These are phyloP conservation scores for Theobroma grandiflorum DNA, from an alignment of 441 rosid genomes.

Conservation along the genomic window DNA sequence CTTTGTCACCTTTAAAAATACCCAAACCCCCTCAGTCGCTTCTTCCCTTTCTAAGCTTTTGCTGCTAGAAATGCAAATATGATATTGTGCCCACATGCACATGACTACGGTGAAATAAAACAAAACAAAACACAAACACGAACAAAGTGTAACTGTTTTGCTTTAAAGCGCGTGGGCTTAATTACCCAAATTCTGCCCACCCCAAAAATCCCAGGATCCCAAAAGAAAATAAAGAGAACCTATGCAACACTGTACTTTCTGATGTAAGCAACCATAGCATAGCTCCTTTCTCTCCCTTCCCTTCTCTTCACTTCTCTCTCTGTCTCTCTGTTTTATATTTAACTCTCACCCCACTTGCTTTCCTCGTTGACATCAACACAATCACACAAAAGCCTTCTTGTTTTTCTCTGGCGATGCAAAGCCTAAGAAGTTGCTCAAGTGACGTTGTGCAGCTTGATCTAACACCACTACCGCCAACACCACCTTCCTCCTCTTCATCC, in stretches of 20 bases:
- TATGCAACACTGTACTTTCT: conserved; percentile 46
- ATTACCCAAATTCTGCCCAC: conserved; percentile 30
- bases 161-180: conserved; percentile 35
- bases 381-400: not conserved
- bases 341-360: conserved; percentile 31
- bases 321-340: conserved; percentile 29
- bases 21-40: conserved; percentile 1
- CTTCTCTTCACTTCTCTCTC: not conserved
- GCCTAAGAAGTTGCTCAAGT: conserved; percentile 55
- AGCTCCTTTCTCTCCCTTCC: conserved; percentile 11
- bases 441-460: conserved; percentile 57
- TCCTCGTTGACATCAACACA: conserved; percentile 30
- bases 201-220: conserved; percentile 16
- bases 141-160: too few species aligned
- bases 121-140: not conserved
- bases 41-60: not conserved
- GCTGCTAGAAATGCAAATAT: not conserved
- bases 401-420: conserved; percentile 63
- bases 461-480: conserved; percentile 26
- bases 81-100: not conserved
- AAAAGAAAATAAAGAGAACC: conserved; percentile 21
- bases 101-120: not conserved
- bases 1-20: not conserved
- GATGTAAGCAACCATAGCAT: conserved; percentile 62
- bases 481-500: conserved; percentile 33